Evolutionary conservation across 2,329 filamentous ascomycete species (phyloP), one percentile per base, ranked within the genome.

Genomic region (Bipolaris bicolor): DNA sequence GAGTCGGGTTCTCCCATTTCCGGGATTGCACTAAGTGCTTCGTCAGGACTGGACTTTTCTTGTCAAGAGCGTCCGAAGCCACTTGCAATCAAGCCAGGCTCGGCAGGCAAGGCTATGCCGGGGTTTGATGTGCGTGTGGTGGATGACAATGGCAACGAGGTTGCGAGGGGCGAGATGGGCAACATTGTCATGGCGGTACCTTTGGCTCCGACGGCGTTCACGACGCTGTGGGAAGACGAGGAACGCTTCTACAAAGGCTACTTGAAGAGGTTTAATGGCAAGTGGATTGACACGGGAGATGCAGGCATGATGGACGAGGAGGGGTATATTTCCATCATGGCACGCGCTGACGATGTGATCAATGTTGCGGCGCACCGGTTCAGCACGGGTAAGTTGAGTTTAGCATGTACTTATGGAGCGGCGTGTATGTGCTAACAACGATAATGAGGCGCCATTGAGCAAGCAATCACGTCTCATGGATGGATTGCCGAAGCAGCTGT

Each of bases 321-420:
- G 39, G 86, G 85, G 4, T 87, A 87, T 64, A 80, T 88, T 31
- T 83, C 86, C 65, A 81, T 89, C 65, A 88, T 88, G 84, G 81
- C 82, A 3, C 76, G 86, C 51, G 83, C 83, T 31, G 93, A 97
- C 78, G 93, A 97, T 75, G 89, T 97, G 58, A 92, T 97, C 71
- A 97, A 97, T 71, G 93, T 97, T n/a, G 93, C 92, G 39, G 92
- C 93, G 5, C 93, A 97, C 79, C 86, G 93, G 13, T 88, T 97
- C 60, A 94, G 90, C 62, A 97, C 92, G 10, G 91, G 90, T 90
- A 81, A 67, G 82, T 75, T 11, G 16, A 49, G 7, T 39, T 15
- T 5, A 20, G 6, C 9, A 22, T 7, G 5, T 4, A 20, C 20
- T 20, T 20, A n/a, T 4, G 22, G 11, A n/a, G 11, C 26, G 1